Evolutionary conservation across 352 stramenopile genomes (phyloP), one percentile per base, ranked within the genome.

Genomic region (Phytophthora palmivora): DNA sequence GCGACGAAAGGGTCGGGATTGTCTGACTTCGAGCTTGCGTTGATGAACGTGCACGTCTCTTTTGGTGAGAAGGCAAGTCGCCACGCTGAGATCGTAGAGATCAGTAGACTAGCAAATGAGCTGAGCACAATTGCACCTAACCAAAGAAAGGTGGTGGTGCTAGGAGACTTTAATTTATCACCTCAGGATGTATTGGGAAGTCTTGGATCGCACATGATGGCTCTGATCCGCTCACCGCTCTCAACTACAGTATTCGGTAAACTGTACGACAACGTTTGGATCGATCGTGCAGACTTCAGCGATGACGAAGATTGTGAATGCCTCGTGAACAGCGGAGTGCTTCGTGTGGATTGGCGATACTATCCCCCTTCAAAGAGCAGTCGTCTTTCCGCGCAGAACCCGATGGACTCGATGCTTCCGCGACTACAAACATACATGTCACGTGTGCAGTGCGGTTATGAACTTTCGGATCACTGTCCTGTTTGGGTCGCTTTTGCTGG

Each of bases 221-320:
- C 80, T 6, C 64, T 90, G 6, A 76, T 92, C 42, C 76, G 73
- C 19, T 70, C 79, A 8, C 77, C 76, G 0, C 44, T 86, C 6
- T 66, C 77, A 4, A 85, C 72, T 4, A 90, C 77, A 8, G 72
- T 92, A 2, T 86, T 74, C 12, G 74, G 69, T 30, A 88, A 76
- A 45, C 56, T 92, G 1, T 87, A 84, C 48, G 81, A 92, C 61
- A 92, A 92, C 57, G 77, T 92, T 56, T 90, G 78, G 73, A 46
- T 92, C 18, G 45, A 76, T 9, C 32, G 30, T 19, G 22, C 42
- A 24, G 64, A 73, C 19, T 60, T 74, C 24, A 50, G 19, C 10
- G 53, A 47, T 8, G 28, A 58, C 19, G 7, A 47, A 24, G 26
- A 61, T 18, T n/a, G 0, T 26, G 16, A 58, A 7, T 72, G 58